A percentile compares a stretch with the other conserved stretches of the same genome.
Conservation (phyloP, 495 filamentous ascomycete genomes). For the Hypoxylon perforatum region DNA sequence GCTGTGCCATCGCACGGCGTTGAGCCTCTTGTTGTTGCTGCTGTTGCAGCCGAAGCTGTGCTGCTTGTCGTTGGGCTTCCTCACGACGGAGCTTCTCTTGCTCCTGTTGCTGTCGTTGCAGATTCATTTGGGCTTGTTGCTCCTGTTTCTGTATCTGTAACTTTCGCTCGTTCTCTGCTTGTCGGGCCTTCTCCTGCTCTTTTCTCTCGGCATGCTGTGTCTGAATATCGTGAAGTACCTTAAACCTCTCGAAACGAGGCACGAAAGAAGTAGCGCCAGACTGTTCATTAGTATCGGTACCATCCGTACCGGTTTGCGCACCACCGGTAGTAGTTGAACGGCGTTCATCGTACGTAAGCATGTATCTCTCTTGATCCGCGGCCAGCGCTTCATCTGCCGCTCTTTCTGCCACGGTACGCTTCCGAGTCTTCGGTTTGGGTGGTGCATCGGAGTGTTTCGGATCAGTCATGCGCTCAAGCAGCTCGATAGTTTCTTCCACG, state of each 20-base stretch:
- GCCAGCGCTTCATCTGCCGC: constrained; percentile 92
- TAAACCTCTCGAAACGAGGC: constrained; percentile 89
- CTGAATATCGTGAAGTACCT: constrained; percentile 86
- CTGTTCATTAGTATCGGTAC: constrained; percentile 78
- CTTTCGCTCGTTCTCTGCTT: constrained; percentile 74
- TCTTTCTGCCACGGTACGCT: constrained; percentile 93
- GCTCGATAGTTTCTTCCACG: constrained; percentile 70
- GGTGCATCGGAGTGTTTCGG: constrained; percentile 78
- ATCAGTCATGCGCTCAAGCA: constrained; percentile 76
- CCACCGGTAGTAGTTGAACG: constrained; percentile 68
- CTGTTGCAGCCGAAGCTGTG: constrained; percentile 45
- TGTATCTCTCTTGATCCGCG: constrained; percentile 86
- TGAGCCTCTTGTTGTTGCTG: constrained; percentile 51
- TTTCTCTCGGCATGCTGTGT: constrained; percentile 78
- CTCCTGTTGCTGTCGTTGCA: constrained; percentile 46
- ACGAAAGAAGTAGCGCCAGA: constrained; percentile 77
- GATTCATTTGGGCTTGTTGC: constrained; percentile 40
- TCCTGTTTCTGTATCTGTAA: constrained; percentile 62
- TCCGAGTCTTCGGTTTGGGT: constrained; percentile 87
- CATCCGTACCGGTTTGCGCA: constrained; percentile 66
- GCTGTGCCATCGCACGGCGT: constrained; percentile 39
- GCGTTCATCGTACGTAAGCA: constrained; percentile 93
- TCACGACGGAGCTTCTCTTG: constrained; percentile 53
- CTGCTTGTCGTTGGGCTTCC: constrained; percentile 48
- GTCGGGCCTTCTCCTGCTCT: constrained; percentile 67